A percentile compares a stretch with the other conserved stretches of the same genome.
Conservation (phyloP, 768 basidiomycete genomes). For the Amanita muscaria region DNA sequence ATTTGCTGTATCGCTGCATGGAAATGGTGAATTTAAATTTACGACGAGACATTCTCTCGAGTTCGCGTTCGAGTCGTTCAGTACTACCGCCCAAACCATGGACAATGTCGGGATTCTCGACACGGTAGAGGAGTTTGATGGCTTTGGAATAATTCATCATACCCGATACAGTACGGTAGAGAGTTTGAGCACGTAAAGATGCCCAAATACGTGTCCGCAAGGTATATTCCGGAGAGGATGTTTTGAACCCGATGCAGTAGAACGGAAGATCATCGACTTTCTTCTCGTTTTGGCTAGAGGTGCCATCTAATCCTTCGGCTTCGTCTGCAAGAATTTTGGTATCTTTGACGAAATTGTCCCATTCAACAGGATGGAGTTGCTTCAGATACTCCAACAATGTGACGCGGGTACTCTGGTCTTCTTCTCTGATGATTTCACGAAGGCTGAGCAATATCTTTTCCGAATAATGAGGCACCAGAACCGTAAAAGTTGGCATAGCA, state of each 20-base stretch:
- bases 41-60: slow-evolving; percentile 93
- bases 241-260: slow-evolving; percentile 99
- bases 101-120: slow-evolving; percentile 97
- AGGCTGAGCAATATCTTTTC: slow-evolving; percentile 97
- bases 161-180: slow-evolving; percentile 97
- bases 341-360: slow-evolving; percentile 99
- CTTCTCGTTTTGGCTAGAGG: slow-evolving; percentile 65
- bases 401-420: slow-evolving; percentile 93
- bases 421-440: slow-evolving; percentile 96
- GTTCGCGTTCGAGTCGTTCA: slow-evolving; percentile 88
- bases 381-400: slow-evolving; percentile 97
- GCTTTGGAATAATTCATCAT: slow-evolving; percentile 99
- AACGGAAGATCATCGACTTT: slow-evolving; percentile 94
- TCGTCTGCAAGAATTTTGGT: slow-evolving; percentile 98
- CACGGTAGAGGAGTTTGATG: slow-evolving; percentile 96
- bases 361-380: slow-evolving; percentile 95
- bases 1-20: slow-evolving; percentile 98
- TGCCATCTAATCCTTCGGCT: slow-evolving; percentile 50
- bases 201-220: slow-evolving; percentile 99
- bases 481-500: slow-evolving; percentile 99
- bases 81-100: slow-evolving; percentile 96
- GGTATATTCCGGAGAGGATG: slow-evolving; percentile 96
- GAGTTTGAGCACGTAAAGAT: slow-evolving; percentile 92
- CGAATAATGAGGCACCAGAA: slow-evolving; percentile 96
- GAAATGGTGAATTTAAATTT: slow-evolving; percentile 99